Base-by-base conservation (phyloP, 2,329 filamentous ascomycete genomes). In the Xylariaceae sp. region DNA sequence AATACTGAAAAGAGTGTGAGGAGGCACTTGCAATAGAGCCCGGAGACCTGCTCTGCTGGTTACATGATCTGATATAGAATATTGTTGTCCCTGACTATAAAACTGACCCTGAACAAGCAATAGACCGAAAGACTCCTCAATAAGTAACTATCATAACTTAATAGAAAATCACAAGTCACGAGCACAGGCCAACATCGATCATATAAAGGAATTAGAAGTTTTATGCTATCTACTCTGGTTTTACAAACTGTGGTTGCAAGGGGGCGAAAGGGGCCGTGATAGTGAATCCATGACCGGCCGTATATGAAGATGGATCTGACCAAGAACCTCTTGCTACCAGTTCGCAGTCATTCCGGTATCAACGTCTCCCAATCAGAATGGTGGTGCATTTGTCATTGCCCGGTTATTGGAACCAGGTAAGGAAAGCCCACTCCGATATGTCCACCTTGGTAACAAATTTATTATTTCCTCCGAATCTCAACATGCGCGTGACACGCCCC, bases 161-260 rank as follows among this genome's bases (percentile, higher is more conserved):
- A n/a, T n/a, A 31, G 28, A 31, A 31, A 12, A 7, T 34, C 19
- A 23, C 21, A 24, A 43, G 24, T 40, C 34, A 51, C 26, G 14
- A 31, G 5, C 12, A 45, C 26, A 29, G 19, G 31, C 5, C n/a
- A 26, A 29, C 17, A 31, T 26, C n/a, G n/a, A n/a, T 17, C 11
- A 54, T 39, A 43, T 37, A 31, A 19, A 24, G 11, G 26, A 53
- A 60, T 56, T 61, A 55, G 17, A 34, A 44, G 31, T 58, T 54
- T 61, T 52, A 47, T 51, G 40, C 58, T 61, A 61, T 61, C 58
- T 61, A 61, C 46, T 55, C 17, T 58, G 41, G 21, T 55, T 55
- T 31, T 48, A 54, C 50, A 54, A 48, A 34, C 23, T 43, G 31
- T 12, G 19, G 34, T n/a, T 14, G 21, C 28, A 24, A 52, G 16